Conservation (phyloP, 768 basidiomycete species). For the Terana coerulea region DNA sequence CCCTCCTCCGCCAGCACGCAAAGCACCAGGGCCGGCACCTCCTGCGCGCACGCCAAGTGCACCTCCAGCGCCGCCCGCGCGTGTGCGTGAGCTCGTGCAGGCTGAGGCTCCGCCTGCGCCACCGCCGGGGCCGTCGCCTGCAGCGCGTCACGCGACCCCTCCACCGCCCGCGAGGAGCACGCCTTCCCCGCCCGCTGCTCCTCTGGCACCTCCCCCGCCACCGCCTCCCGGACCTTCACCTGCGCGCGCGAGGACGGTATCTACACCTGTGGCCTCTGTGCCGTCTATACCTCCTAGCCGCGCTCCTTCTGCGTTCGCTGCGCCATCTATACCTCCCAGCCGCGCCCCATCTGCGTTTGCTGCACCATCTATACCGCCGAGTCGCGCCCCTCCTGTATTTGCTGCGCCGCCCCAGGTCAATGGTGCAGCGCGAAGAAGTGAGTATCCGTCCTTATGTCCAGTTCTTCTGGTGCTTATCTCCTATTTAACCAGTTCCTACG, state of each 20-base stretch:
- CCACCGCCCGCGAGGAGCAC: slow-evolving; percentile 13
- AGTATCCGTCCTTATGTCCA: slow-evolving; percentile 6
- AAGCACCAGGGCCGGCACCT: slow-evolving; percentile 21
- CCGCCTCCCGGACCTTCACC: slow-evolving; percentile 21
- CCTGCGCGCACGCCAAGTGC: slow-evolving; percentile 32
- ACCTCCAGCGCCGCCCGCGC: slow-evolving; percentile 28
- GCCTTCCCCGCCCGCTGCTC: slow-evolving; percentile 20
- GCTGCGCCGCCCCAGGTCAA: slow-evolving; percentile 10
- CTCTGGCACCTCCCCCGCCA: slow-evolving; percentile 19
- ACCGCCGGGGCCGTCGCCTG: slow-evolving; percentile 35
- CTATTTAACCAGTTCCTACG: slow-evolving; percentile 38
- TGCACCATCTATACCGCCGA: slow-evolving; percentile 13
- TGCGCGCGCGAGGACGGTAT: slow-evolving; percentile 14
- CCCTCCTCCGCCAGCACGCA: slow-evolving; percentile 39
- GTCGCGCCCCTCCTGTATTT: background rate
- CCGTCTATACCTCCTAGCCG: slow-evolving; percentile 14
- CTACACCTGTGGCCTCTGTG: slow-evolving; percentile 7
- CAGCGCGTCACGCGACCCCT: slow-evolving; percentile 13
- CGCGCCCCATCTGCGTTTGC: slow-evolving; percentile 1
- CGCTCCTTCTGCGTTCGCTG: background rate
- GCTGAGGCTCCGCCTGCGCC: slow-evolving; percentile 22
- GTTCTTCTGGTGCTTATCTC: slow-evolving; percentile 8
- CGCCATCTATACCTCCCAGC: slow-evolving; percentile 13
- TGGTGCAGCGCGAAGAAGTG: slow-evolving; percentile 27
- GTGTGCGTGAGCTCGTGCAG: slow-evolving; percentile 15